Percentiles rank a stretch among this genome's conserved stretches.
These are phyloP conservation scores for Rhodotorula sp. DNA, from an alignment of 1,284 basidiomycete genomes.

Conservation along the genomic window DNA sequence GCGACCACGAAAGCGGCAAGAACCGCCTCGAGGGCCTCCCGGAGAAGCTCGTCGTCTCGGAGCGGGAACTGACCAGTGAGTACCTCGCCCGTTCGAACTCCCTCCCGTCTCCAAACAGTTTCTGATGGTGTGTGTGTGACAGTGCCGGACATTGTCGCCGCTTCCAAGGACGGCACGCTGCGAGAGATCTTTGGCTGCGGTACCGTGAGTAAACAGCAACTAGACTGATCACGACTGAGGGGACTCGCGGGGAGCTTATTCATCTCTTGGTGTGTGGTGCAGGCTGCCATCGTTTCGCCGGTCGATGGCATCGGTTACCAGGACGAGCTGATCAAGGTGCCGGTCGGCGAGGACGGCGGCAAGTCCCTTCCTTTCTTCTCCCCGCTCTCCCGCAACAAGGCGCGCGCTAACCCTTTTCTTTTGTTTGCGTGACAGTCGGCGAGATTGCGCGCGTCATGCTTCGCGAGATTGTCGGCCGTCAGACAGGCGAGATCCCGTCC, in stretches of 20 bases:
- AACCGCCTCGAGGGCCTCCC: slow-evolving; percentile 63
- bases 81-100: neutral
- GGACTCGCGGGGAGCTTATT: neutral
- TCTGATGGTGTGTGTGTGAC: neutral
- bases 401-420: no score
- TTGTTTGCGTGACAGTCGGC: slow-evolving; percentile 14
- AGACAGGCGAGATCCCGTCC: slow-evolving; percentile 78
- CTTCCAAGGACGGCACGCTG: slow-evolving; percentile 69
- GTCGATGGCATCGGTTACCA: slow-evolving; percentile 59
- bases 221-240: neutral
- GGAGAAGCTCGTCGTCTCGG: slow-evolving; percentile 69
- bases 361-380: slow-evolving; percentile 57
- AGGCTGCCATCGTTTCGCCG: slow-evolving; percentile 60
- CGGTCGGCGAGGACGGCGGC: slow-evolving; percentile 84
- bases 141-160: slow-evolving; percentile 78
- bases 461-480: slow-evolving; percentile 82
- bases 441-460: slow-evolving; percentile 72
- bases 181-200: slow-evolving; percentile 95
- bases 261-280: neutral
- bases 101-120: no score
- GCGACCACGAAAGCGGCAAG: slow-evolving; percentile 65
- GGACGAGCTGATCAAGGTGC: slow-evolving; percentile 74
- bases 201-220: slow-evolving; percentile 53
- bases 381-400: no score
- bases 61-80: slow-evolving; percentile 73